Evolutionary conservation across 306 rosid species (phyloP).

Genomic region (Medicago truncatula): MtrunA17r5.0-ANR NC_053049.1:46672001-46672500

Average conservation of each 20-base stretch:
- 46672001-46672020: background rate
- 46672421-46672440: slow-evolving; percentile 77
- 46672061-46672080: background rate
- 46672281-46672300: slow-evolving; percentile 33
- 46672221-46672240: slow-evolving; percentile 98
- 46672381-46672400: slow-evolving; percentile 77
- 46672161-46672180: too few relatives aligned
- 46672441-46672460: slow-evolving; percentile 84
- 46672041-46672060: background rate
- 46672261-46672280: slow-evolving; percentile 91
- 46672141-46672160: slow-evolving; percentile 27
- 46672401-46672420: slow-evolving; percentile 56
- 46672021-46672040: background rate
- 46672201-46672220: slow-evolving; percentile 56
- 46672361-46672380: slow-evolving; percentile 32
- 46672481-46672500: slow-evolving; percentile 75
- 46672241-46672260: slow-evolving; percentile 83
- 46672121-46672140: slow-evolving; percentile 26
- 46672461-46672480: slow-evolving; percentile 92
- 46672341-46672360: slow-evolving; percentile 21
- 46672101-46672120: slow-evolving; percentile 14
- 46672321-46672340: slow-evolving; percentile 32
- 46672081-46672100: background rate
- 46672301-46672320: slow-evolving; percentile 15
- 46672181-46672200: slow-evolving; percentile 7